Percentiles rank a stretch among this genome's conserved stretches.
phyloP scores from a whole-genome alignment of 495 filamentous ascomycete genomes.

The Parathielavia hyrcaniae region DNA sequence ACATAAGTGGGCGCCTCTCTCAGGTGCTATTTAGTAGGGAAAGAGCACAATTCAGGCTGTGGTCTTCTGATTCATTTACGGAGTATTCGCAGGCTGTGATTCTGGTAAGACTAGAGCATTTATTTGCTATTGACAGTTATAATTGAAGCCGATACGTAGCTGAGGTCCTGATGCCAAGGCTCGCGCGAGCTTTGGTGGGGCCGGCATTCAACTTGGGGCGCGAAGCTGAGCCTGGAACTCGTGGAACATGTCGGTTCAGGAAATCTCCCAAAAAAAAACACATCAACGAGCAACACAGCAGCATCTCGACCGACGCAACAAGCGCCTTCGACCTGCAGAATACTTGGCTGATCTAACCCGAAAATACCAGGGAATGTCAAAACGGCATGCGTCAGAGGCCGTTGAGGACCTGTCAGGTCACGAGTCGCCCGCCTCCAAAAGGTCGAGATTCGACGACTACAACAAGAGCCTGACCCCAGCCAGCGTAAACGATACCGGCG shows the following conservation, averaged over 20 bases:
- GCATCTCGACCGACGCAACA: background rate
- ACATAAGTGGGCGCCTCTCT: no score
- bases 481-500: slow-evolving; percentile 28
- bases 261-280: slow-evolving; percentile 1
- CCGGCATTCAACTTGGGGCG: slow-evolving; percentile 1
- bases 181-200: slow-evolving; percentile 11
- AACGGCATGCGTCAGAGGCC: slow-evolving; percentile 69
- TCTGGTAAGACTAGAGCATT: no score
- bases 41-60: no score
- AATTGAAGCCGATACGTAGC: no score
- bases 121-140: no score
- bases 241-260: background rate
- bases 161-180: background rate
- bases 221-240: background rate
- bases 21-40: no score
- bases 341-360: background rate
- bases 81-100: no score
- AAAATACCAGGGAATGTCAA: slow-evolving; percentile 33
- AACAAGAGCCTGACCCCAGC: slow-evolving; percentile 31
- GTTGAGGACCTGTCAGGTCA: slow-evolving; percentile 57
- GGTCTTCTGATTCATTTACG: no score
- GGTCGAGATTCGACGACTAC: slow-evolving; percentile 58
- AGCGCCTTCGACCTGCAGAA: background rate
- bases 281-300: slow-evolving; percentile 1
- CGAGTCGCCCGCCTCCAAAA: slow-evolving; percentile 71